Evolutionary conservation across 164 flowering plant genomes (phyloP), one percentile per base, ranked within the genome.

Genomic region (Pachysandra terminalis): DNA sequence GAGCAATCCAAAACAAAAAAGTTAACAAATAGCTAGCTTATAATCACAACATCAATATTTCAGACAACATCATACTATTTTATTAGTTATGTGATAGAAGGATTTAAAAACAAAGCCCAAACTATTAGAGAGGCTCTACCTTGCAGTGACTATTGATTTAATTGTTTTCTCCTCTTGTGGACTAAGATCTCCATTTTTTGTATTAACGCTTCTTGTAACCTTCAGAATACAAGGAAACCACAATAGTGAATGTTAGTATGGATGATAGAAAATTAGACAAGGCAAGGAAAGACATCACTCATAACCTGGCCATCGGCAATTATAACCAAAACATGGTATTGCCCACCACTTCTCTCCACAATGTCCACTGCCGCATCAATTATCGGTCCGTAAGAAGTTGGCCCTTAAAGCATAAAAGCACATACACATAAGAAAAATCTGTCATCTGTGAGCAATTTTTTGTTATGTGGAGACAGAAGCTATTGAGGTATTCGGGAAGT

Each of bases 301-400:
- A 58, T 2, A 12, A 87, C 93, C 90, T 87, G 96, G 48, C 92
- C 92, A 77, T 90, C 92, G 21, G 92, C 92, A 62, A 90, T 71
- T 22, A 90, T 90, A 41, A 90, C 81, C 71, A 90, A 68, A 21
- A 90, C 85, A 81, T 90, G 96, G 70, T 66, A 87, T 57, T 84
- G 91, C 40, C 96, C 96, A 25, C 83, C 81, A 73, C 72, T 81
- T 62, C 67, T 81, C 74, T 90, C 91, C 69, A 90, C 96, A 64
- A 87, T 83, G 70, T 85, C 89, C 0, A 88, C 61, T 48, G 93
- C 90, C 69, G 91, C 88, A 61, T 88, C 90, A 68, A 90, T 72
- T 2, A 88, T 77, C 3, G 96, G 93, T 68, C 66, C 91, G 66
- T 82, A 90, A 32, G 96, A 88, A 48, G 96, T 90, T 63, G 96